Evolutionary conservation across 2,329 filamentous ascomycete species (phyloP), one percentile per base, ranked within the genome.

Genomic region (Trichoderma arundinaceum): DNA sequence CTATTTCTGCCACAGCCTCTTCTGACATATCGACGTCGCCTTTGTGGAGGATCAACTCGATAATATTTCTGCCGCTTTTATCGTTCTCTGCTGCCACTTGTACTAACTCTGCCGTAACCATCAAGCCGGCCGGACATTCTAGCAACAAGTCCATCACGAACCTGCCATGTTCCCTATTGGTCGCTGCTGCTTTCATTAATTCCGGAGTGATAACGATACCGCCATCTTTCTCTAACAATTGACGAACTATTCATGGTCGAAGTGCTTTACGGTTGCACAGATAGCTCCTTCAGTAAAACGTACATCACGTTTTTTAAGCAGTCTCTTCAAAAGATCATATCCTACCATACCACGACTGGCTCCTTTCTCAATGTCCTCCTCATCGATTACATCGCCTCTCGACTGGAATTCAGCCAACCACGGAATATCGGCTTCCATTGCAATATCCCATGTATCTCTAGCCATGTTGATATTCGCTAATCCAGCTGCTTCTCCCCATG

Each of bases 401-500:
- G 28, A 48, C 8, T 38, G 32, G 2, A 59, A 28, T 0, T 57
- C 12, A 3, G 13, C 10, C 6, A 48, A 3, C 46, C 38, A 62
- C 33, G 35, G 48, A n/a, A 62, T 43, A 15, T 53, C 22, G 6
- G 17, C 35, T 15, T 22, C 44, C 8, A 35, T 9, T n/a, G 59
- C n/a, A 7, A 58, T 44, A 5, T 58, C 39, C 54, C 54, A 57
- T n/a, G 39, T 5, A 57, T 57, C 32, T 32, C 9, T 10, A 12
- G 54, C 54, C 32, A 32, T 17, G 4, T 57, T 38, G n/a, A 57
- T 4, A 32, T 57, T 57, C 1, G 38, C 38, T 57, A 57, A 28
- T 8, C 39, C 19, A 41, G 54, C 54, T 28, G 17, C 17, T 56
- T 56, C 52, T 22, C 52, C 52, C 38, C 54, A 57, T 44, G 39